Evolutionary conservation across 2,329 filamentous ascomycete species (phyloP).

Genomic region (Stagonosporopsis rhizophila): DNA sequence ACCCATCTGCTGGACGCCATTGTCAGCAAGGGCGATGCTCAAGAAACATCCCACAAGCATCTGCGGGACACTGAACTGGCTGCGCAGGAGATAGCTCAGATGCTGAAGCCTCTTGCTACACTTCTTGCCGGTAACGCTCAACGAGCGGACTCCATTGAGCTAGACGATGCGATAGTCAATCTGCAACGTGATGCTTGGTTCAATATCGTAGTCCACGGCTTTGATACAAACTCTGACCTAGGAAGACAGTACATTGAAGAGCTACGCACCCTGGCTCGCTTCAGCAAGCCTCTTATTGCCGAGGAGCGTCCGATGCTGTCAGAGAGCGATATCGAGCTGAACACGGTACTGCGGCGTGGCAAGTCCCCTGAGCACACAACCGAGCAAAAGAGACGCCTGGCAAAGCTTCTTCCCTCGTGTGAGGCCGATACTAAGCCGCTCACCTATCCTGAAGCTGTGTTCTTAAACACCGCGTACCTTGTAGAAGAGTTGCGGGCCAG

Average conservation of each 20-base stretch:
- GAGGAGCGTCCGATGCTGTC: slow-evolving; percentile 88
- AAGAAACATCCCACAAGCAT: slow-evolving; percentile 73
- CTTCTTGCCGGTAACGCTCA: slow-evolving; percentile 68
- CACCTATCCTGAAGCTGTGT: slow-evolving; percentile 89
- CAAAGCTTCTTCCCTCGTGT: slow-evolving; percentile 75
- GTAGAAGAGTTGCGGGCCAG: slow-evolving; percentile 88
- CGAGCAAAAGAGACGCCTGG: slow-evolving; percentile 80
- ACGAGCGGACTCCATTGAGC: slow-evolving; percentile 66
- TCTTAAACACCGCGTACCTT: slow-evolving; percentile 87
- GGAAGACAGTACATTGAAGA: slow-evolving; percentile 77
- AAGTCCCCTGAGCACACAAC: slow-evolving; percentile 79
- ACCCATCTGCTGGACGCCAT: slow-evolving; percentile 84
- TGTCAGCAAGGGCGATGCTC: slow-evolving; percentile 87
- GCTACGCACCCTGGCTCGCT: slow-evolving; percentile 81
- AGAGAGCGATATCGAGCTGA: slow-evolving; percentile 96
- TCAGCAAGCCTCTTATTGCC: slow-evolving; percentile 85
- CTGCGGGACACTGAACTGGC: slow-evolving; percentile 82
- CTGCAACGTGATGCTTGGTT: slow-evolving; percentile 95
- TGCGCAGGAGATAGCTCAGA: slow-evolving; percentile 83
- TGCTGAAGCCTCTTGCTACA: slow-evolving; percentile 85
- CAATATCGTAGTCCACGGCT: slow-evolving; percentile 94
- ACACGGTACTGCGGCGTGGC: slow-evolving; percentile 87
- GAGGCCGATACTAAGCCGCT: slow-evolving; percentile 80
- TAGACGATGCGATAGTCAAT: slow-evolving; percentile 62
- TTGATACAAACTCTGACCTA: slow-evolving; percentile 75